Percentiles rank a stretch among this genome's conserved stretches.
Evolutionary conservation across 768 basidiomycete genomes (phyloP).

Genomic region (Suillus subaureus): DNA sequence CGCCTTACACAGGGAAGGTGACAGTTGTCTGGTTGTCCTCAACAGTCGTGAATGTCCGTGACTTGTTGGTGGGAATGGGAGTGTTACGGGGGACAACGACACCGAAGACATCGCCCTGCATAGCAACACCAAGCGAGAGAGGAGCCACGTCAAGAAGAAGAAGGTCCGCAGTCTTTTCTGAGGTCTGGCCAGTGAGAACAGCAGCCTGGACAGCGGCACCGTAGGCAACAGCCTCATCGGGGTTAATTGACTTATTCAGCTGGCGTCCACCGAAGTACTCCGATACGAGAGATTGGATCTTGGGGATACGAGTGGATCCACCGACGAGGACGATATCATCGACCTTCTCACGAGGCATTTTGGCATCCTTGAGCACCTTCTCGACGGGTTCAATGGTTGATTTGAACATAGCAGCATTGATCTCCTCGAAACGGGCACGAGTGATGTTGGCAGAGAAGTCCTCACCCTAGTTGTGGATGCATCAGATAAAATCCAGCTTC

Average conservation of each 20-base stretch:
- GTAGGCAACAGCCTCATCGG: conserved; percentile 99
- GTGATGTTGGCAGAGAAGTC: conserved; percentile 99
- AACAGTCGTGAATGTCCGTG: conserved; percentile 97
- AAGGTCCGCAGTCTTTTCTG: conserved; percentile 98
- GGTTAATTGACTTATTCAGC: conserved; percentile 99
- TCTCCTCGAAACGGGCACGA: conserved; percentile 99
- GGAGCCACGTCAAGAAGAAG: conserved; percentile 98
- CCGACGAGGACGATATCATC: conserved; percentile 99
- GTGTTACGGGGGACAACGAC: conserved; percentile 99
- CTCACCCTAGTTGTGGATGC: conserved; percentile 62
- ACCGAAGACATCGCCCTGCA: conserved; percentile 99
- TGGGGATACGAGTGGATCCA: conserved; percentile 99
- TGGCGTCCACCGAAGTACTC: conserved; percentile 98
- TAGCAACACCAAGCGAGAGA: conserved; percentile 98
- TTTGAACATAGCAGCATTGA: conserved; percentile 94
- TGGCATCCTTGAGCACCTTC: conserved; percentile 98
- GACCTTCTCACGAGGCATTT: conserved; percentile 96
- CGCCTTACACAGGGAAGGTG: conserved; percentile 93
- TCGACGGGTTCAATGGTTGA: conserved; percentile 98
- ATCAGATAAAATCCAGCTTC: conserved; percentile 10
- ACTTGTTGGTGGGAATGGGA: conserved; percentile 99
- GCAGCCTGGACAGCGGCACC: conserved; percentile 99
- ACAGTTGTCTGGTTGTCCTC: conserved; percentile 99
- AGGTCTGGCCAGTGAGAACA: conserved; percentile 97
- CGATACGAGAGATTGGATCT: conserved; percentile 96